These are phyloP conservation scores for Clonostachys sp. DNA, from an alignment of 2,329 filamentous ascomycete genomes.

Conservation along the genomic window DNA sequence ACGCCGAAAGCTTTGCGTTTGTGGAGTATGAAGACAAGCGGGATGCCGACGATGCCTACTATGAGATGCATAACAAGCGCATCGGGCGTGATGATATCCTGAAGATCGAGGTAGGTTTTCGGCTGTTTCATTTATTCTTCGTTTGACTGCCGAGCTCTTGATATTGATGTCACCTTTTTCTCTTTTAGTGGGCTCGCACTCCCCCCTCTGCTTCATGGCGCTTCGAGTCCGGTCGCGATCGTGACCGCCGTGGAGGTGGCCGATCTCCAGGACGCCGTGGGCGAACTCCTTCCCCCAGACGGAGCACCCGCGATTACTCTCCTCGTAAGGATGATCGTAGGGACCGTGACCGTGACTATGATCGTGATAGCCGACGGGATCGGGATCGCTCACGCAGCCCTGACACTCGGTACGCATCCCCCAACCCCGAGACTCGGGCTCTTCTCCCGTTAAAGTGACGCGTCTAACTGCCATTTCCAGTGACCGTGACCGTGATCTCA, in stretches of 20 bases:
- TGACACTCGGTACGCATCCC: constrained; percentile 46
- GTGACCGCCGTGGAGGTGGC: constrained; percentile 53
- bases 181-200: constrained; percentile 85
- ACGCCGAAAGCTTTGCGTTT: constrained; percentile 75
- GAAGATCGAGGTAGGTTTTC: constrained; percentile 82
- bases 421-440: not conserved
- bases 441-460: not conserved
- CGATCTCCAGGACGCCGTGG: constrained; percentile 59
- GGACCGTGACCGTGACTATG: constrained; percentile 74
- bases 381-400: constrained; percentile 74
- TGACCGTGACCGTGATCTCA: constrained; percentile 51
- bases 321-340: constrained; percentile 83
- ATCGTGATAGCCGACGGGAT: constrained; percentile 70
- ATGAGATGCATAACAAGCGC: constrained; percentile 99
- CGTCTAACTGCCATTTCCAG: constrained; percentile 15
- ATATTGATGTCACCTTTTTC: too few relatives aligned
- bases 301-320: constrained; percentile 74
- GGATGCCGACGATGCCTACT: constrained; percentile 97
- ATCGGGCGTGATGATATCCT: constrained; percentile 91
- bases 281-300: constrained; percentile 75
- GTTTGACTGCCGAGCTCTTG: not conserved
- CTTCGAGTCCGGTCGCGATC: constrained; percentile 87
- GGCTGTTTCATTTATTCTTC: not conserved
- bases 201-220: constrained; percentile 97
- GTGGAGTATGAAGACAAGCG: constrained; percentile 98